A percentile compares a stretch with the other conserved stretches of the same genome.
Evolutionary conservation across 2,329 filamentous ascomycete genomes (phyloP).

Genomic region (Claviceps pazoutovae): DNA sequence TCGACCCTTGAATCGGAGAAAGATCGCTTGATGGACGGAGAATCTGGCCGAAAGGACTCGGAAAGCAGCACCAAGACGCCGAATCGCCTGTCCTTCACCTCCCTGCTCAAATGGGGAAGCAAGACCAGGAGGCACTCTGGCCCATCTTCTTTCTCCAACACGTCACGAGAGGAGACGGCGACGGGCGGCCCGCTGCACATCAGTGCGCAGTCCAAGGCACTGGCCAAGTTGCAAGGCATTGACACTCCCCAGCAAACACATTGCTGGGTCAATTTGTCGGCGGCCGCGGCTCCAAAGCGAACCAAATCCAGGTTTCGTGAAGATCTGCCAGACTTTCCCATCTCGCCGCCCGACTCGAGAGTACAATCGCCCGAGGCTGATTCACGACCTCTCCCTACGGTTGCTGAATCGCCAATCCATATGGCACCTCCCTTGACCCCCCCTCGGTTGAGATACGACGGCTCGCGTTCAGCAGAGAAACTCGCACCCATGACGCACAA

Average conservation of each 20-base stretch:
- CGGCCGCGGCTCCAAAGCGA: constrained; percentile 48
- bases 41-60: constrained; percentile 38
- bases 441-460: constrained; percentile 24
- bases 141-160: constrained; percentile 79
- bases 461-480: constrained; percentile 30
- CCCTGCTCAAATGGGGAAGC: constrained; percentile 60
- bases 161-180: constrained; percentile 74
- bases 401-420: constrained; percentile 15
- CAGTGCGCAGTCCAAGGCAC: constrained; percentile 19
- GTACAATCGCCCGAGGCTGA: constrained; percentile 64
- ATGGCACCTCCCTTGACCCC: constrained; percentile 15
- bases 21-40: constrained; percentile 31
- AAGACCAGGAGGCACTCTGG: constrained; percentile 40
- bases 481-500: constrained; percentile 29
- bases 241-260: constrained; percentile 13
- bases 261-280: constrained; percentile 20
- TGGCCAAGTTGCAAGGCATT: constrained; percentile 22
- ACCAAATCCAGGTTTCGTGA: constrained; percentile 87
- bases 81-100: constrained; percentile 44
- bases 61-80: constrained; percentile 34
- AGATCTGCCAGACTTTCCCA: constrained; percentile 72
- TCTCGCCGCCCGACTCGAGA: constrained; percentile 75
- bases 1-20: constrained; percentile 31
- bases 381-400: constrained; percentile 18
- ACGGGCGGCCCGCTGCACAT: constrained; percentile 12